phyloP scores from a whole-genome alignment of 768 basidiomycete species.

The Albatrellus ellisii region DNA sequence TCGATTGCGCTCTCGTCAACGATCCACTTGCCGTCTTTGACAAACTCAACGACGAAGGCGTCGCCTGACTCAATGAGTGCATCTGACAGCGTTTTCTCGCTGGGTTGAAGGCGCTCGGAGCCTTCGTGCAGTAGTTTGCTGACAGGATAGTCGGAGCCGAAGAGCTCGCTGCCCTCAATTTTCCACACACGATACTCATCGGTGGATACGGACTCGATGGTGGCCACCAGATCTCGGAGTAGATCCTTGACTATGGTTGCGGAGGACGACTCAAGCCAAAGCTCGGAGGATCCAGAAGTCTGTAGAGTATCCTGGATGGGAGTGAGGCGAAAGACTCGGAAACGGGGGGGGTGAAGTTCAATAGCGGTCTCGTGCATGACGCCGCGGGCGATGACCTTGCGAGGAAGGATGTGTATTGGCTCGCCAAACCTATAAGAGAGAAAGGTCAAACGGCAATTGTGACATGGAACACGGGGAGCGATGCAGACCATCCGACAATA shows the following conservation, averaged over 20 bases:
- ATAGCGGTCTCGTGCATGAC: slow-evolving; percentile 35
- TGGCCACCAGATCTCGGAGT: slow-evolving; percentile 18
- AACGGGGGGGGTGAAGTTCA: slow-evolving; percentile 59
- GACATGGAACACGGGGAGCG: not conserved
- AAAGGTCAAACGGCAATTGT: not conserved
- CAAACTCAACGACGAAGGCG: slow-evolving; percentile 67
- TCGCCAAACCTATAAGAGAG: slow-evolving; percentile 52
- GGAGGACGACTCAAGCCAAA: slow-evolving; percentile 34
- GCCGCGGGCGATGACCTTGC: slow-evolving; percentile 55
- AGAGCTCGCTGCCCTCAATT: slow-evolving; percentile 21
- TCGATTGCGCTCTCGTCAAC: slow-evolving; percentile 15
- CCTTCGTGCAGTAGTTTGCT: slow-evolving; percentile 14
- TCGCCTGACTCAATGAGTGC: slow-evolving; percentile 47
- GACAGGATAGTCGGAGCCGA: slow-evolving; percentile 9
- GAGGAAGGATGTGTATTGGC: slow-evolving; percentile 40
- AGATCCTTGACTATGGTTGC: slow-evolving; percentile 32
- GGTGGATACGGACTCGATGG: slow-evolving; percentile 10
- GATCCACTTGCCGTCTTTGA: slow-evolving; percentile 45
- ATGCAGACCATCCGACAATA: slow-evolving; percentile 54
- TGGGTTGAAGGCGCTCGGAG: slow-evolving; percentile 31
- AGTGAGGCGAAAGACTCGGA: slow-evolving; percentile 38
- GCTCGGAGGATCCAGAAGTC: slow-evolving; percentile 17
- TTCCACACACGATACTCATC: slow-evolving; percentile 50
- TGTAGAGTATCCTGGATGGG: slow-evolving; percentile 17
- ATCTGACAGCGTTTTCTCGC: slow-evolving; percentile 42